Percentiles rank a stretch among this genome's conserved stretches.
These are phyloP conservation scores for Neurospora sp. DNA, from an alignment of 495 filamentous ascomycete genomes.

Conservation along the genomic window DNA sequence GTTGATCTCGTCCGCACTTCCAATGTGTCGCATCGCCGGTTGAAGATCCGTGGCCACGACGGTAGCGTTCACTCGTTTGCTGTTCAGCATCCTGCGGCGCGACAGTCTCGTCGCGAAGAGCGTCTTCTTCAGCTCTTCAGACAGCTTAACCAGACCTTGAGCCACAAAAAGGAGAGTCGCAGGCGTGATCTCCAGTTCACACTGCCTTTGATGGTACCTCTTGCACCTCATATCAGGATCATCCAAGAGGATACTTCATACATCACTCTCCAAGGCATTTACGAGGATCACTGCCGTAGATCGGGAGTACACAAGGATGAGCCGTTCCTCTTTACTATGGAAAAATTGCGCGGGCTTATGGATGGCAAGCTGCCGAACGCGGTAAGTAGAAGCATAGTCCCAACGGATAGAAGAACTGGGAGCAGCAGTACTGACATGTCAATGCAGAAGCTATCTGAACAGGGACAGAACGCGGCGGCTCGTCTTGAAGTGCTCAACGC, in stretches of 20 bases:
- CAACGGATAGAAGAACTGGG: background rate
- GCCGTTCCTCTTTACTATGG: constrained; percentile 88
- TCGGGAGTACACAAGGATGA: constrained; percentile 87
- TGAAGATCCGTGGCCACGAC: constrained; percentile 97
- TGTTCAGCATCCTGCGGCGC: constrained; percentile 86
- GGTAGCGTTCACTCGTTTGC: constrained; percentile 91
- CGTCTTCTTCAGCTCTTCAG: constrained; percentile 94
- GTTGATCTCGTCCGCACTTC: constrained; percentile 85
- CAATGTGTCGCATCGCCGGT: constrained; percentile 77
- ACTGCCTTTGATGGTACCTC: constrained; percentile 84
- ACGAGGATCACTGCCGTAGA: constrained; percentile 87
- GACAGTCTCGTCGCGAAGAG: constrained; percentile 88
- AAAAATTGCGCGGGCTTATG: constrained; percentile 68
- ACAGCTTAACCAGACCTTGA: constrained; percentile 84
- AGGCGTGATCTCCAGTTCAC: constrained; percentile 93
- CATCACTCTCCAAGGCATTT: constrained; percentile 86
- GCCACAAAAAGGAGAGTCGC: constrained; percentile 87
- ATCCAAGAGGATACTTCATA: constrained; percentile 93
- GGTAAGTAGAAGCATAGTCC: constrained; percentile 30
- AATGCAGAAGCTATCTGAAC: constrained; percentile 51
- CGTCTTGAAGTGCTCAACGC: constrained; percentile 78
- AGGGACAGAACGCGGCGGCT: constrained; percentile 40
- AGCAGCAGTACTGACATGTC: background rate
- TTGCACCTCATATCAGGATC: constrained; percentile 86
- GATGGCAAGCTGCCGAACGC: constrained; percentile 47